Percentiles rank a stretch among this genome's conserved stretches.
phyloP scores from a whole-genome alignment of 495 filamentous ascomycete species.

The Aspergillus ostianus region DNA sequence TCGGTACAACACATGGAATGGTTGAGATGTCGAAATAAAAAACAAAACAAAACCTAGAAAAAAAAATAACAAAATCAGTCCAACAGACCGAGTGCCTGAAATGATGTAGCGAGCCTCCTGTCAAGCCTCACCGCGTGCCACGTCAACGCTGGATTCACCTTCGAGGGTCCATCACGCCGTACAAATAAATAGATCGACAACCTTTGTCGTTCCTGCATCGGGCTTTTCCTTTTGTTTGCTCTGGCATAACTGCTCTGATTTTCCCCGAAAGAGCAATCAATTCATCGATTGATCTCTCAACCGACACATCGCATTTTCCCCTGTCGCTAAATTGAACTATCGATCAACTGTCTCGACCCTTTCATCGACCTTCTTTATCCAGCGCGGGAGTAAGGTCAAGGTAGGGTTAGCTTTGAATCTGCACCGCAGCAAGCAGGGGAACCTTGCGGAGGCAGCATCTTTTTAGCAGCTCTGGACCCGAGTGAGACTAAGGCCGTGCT shows the following conservation, averaged over 20 bases:
- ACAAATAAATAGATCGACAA: not conserved
- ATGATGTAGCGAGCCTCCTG: not conserved
- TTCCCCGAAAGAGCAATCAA: not conserved
- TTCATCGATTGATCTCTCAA: not conserved
- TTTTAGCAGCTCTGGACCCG: not conserved
- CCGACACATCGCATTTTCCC: not conserved
- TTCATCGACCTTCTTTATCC: not conserved
- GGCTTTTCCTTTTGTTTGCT: slow-evolving; percentile 1
- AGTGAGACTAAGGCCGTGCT: not conserved
- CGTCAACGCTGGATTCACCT: not conserved
- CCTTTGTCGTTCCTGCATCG: slow-evolving; percentile 16
- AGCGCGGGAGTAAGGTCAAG: slow-evolving; percentile 2
- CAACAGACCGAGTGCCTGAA: not conserved
- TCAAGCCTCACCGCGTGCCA: not conserved
- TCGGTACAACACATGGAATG: not conserved
- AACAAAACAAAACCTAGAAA: not conserved
- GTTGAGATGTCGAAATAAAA: not conserved
- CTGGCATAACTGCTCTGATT: not conserved
- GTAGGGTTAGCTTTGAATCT: slow-evolving; percentile 5
- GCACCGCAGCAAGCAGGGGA: slow-evolving; percentile 2
- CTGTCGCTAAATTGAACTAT: not conserved
- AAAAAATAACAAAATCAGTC: not conserved
- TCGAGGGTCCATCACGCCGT: no score
- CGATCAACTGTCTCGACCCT: not conserved
- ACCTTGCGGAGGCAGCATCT: slow-evolving; percentile 7